Percentiles rank a stretch among this genome's conserved stretches.
These are phyloP conservation scores for Fistulina hepatica DNA, from an alignment of 1,284 basidiomycete genomes.

Conservation along the genomic window DNA sequence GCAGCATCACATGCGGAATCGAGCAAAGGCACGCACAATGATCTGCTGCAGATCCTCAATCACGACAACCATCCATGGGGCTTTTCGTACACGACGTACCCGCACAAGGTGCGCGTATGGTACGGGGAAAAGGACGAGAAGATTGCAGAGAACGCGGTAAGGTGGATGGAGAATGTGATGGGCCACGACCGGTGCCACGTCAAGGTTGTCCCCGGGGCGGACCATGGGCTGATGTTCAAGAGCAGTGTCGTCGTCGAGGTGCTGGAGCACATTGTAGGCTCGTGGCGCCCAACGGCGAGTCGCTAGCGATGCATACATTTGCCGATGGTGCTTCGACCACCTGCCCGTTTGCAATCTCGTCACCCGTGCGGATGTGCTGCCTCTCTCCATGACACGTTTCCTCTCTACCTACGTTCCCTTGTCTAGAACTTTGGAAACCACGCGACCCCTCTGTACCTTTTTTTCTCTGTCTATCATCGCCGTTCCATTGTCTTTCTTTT, in stretches of 20 bases:
- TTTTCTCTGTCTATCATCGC: too few relatives aligned
- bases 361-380: too few relatives aligned
- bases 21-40: conserved; percentile 80
- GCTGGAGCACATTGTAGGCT: conserved; percentile 56
- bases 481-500: too few relatives aligned
- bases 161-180: conserved; percentile 87
- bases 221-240: conserved; percentile 89
- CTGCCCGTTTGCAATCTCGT: too few relatives aligned
- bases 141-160: conserved; percentile 78
- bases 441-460: too few relatives aligned
- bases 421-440: too few relatives aligned
- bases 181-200: conserved; percentile 65
- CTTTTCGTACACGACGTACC: conserved; percentile 70
- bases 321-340: too few relatives aligned
- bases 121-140: conserved; percentile 90
- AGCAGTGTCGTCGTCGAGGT: conserved; percentile 82
- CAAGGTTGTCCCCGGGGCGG: conserved; percentile 76
- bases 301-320: too few relatives aligned
- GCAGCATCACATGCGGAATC: conserved; percentile 94
- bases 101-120: conserved; percentile 79
- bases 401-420: too few relatives aligned
- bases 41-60: conserved; percentile 85
- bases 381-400: too few relatives aligned
- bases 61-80: conserved; percentile 80
- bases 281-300: too few relatives aligned